Evolutionary conservation across 305 asterid genomes (phyloP).

Genomic region (Solanum hybrid): DNA sequence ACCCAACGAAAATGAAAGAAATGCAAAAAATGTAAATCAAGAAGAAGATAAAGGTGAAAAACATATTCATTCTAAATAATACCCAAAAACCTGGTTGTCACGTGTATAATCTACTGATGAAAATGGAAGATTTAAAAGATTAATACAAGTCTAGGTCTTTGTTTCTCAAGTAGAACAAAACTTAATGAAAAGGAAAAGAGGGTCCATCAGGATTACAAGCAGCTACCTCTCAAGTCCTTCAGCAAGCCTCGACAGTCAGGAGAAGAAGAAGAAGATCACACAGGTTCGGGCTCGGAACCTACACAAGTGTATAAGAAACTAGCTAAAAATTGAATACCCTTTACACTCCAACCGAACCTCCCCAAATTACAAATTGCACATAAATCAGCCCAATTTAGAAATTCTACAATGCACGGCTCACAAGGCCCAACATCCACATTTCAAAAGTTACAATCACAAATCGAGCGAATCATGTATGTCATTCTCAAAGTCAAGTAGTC

Average conservation of each 20-base stretch:
- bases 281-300: neutral
- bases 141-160: neutral
- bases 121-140: too few species aligned
- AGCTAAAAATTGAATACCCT: neutral
- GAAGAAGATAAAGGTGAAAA: neutral
- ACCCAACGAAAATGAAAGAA: neutral
- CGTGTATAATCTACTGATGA: neutral
- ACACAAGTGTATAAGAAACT: neutral
- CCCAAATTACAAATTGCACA: neutral
- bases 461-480: neutral
- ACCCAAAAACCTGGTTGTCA: neutral
- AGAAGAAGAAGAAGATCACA: neutral
- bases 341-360: neutral
- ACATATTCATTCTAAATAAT: neutral
- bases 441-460: too few species aligned
- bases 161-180: neutral
- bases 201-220: neutral
- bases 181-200: neutral
- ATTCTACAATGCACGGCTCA: neutral
- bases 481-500: neutral
- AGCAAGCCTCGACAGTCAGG: neutral
- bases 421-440: neutral
- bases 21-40: neutral
- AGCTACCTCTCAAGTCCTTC: neutral
- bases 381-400: neutral